phyloP scores from a whole-genome alignment of 805 yeast genomes.

The Metschnikowia kofuensis region DNA sequence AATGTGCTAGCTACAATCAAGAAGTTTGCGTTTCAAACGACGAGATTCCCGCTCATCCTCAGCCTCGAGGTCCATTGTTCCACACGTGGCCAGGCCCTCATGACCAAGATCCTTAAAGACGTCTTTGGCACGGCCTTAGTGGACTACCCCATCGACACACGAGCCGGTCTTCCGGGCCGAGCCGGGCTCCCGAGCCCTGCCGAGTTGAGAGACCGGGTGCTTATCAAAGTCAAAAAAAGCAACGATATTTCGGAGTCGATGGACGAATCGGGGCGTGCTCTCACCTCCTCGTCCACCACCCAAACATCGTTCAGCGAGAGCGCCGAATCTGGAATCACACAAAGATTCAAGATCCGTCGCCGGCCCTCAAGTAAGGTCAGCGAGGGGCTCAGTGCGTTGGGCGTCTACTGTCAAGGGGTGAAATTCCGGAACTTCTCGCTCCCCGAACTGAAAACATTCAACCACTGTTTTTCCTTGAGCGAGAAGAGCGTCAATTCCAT shows the following conservation, averaged over 20 bases:
- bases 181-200: constrained; percentile 61
- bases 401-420: constrained; percentile 69
- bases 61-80: constrained; percentile 86
- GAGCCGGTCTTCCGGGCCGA: constrained; percentile 46
- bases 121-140: constrained; percentile 60
- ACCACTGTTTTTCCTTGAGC: constrained; percentile 84
- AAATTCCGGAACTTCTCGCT: constrained; percentile 80
- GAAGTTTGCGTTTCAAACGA: constrained; percentile 83
- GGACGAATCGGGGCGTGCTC: constrained; percentile 21
- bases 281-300: constrained; percentile 35
- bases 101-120: constrained; percentile 51
- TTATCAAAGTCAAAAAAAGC: constrained; percentile 75
- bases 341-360: constrained; percentile 23
- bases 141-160: constrained; percentile 32
- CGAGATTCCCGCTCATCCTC: constrained; percentile 81
- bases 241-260: constrained; percentile 9
- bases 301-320: constrained; percentile 43
- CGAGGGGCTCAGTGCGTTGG: constrained; percentile 54
- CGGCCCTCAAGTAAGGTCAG: constrained; percentile 25
- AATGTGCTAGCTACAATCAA: constrained; percentile 72
- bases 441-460: constrained; percentile 76
- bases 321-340: constrained; percentile 14
- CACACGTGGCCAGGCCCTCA: constrained; percentile 59
- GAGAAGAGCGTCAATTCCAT: constrained; percentile 67
- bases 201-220: constrained; percentile 63